Evolutionary conservation across 2,329 filamentous ascomycete genomes (phyloP), one percentile per base, ranked within the genome.

Genomic region (Hypoxylon sp.): DNA sequence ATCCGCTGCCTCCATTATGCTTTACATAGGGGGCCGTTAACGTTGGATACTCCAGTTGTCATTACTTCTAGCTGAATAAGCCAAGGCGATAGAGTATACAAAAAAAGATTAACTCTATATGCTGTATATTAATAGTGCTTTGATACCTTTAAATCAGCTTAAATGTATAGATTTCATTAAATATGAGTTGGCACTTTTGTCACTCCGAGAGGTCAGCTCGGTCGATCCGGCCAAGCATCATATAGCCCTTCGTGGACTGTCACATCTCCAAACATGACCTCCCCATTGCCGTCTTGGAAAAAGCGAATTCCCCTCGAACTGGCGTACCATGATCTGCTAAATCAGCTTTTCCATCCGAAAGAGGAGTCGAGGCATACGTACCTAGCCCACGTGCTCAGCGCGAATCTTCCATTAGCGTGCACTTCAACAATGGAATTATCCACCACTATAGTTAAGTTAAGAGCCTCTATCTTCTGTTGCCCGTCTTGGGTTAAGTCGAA

Each of bases 361-460:
- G 34, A 19, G 16, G 21, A 25, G 12, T 14, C 6, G 12, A 41
- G 14, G 14, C 32, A 21, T 19, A 46, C 78, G 73, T 76, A 81
- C 78, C 79, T 75, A 53, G 77, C 76, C 81, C 81, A 82, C 3
- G 81, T 81, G 52, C 80, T 78, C 19, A 82, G 30, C 2, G 75
- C 80, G 55, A 82, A 82, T 5, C 80, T 70, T 29, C 77, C 75
- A 39, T 82, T 82, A 7, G 79, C 79, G 58, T 81, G 78, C 0
- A 82, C 75, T 63, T 82, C 77, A 6, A 79, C 70, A 21, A 79
- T 67, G 2, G 76, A 69, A 45, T 78, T 79, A 47, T 79, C 81
- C 0, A 82, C 79, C 4, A 82, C 75, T 48, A 82, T 78, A 1
- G 78, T 81, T 34, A 82, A 64, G 16, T 80, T 59, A 6, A 82